Evolutionary conservation across 495 filamentous ascomycete genomes (phyloP).

Genomic region (Talaromyces thailandensis): DNA sequence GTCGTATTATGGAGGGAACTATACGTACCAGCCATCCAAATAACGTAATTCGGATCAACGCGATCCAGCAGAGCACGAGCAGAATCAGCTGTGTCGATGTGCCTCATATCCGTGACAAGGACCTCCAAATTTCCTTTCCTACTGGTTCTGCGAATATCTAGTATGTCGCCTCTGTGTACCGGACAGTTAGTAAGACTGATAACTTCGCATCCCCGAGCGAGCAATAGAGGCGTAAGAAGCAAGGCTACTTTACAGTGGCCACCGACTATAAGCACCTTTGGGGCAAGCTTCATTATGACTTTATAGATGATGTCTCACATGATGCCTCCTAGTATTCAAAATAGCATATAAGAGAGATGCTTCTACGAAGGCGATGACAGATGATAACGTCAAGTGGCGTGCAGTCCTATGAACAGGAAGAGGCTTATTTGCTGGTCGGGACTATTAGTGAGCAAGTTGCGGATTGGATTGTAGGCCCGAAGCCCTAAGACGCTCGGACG

Average conservation of each 20-base stretch:
- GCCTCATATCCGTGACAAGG: not conserved
- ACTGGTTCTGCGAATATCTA: not conserved
- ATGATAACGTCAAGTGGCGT: not conserved
- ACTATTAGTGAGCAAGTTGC: not conserved
- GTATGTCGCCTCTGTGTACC: not conserved
- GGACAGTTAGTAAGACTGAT: not conserved
- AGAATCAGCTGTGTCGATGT: not conserved
- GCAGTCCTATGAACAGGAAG: not conserved
- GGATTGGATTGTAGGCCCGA: not conserved
- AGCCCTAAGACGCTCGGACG: not conserved
- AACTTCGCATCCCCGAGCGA: not conserved
- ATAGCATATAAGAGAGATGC: not conserved
- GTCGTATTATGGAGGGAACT: not conserved
- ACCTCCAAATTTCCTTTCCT: not conserved
- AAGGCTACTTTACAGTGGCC: slow-evolving; percentile 1
- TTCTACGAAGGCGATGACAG: not conserved
- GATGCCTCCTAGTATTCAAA: not conserved
- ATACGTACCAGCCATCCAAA: not conserved
- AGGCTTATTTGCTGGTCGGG: not conserved
- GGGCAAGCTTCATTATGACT: not conserved
- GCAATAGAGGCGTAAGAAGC: not conserved
- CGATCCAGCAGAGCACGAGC: not conserved
- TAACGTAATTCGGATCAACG: slow-evolving; percentile 1
- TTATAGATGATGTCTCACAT: not conserved
- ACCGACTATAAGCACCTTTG: not conserved